phyloP scores from a whole-genome alignment of 768 basidiomycete species.

The Lepiota venenata region DNA sequence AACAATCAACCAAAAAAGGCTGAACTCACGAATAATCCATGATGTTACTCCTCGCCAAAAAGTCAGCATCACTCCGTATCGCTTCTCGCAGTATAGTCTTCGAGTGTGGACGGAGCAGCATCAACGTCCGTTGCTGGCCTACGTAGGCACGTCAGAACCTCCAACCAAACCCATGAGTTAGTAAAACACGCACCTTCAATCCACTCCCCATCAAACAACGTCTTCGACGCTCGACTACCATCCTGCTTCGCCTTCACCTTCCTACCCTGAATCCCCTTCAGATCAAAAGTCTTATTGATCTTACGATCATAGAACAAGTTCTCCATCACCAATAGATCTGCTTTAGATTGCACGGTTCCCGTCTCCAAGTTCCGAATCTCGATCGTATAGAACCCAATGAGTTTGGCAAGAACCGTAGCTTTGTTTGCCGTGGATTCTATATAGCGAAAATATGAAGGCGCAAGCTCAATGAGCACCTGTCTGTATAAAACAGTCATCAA shows the following conservation, averaged over 20 bases:
- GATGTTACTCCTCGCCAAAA: conserved; percentile 70
- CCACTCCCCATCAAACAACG: conserved; percentile 83
- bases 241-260: conserved; percentile 51
- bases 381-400: conserved; percentile 80
- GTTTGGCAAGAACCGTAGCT: conserved; percentile 71
- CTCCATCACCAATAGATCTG: conserved; percentile 83
- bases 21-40: conserved; percentile 80
- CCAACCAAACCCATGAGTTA: background rate
- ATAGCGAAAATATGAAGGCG: conserved; percentile 77
- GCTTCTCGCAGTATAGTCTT: conserved; percentile 71
- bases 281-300: conserved; percentile 68
- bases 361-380: conserved; percentile 73
- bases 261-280: conserved; percentile 81
- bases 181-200: conserved; percentile 55
- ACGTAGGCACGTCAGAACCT: background rate
- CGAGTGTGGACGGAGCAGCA: conserved; percentile 68
- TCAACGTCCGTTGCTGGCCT: conserved; percentile 66
- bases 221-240: conserved; percentile 43
- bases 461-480: conserved; percentile 74
- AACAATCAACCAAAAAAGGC: background rate
- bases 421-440: conserved; percentile 66
- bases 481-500: conserved; percentile 29
- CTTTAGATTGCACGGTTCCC: conserved; percentile 59
- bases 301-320: conserved; percentile 75
- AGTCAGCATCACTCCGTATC: conserved; percentile 67